These are phyloP conservation scores for Fusarium fracticaudum DNA, from an alignment of 2,329 filamentous ascomycete species.

Conservation along the genomic window DNA sequence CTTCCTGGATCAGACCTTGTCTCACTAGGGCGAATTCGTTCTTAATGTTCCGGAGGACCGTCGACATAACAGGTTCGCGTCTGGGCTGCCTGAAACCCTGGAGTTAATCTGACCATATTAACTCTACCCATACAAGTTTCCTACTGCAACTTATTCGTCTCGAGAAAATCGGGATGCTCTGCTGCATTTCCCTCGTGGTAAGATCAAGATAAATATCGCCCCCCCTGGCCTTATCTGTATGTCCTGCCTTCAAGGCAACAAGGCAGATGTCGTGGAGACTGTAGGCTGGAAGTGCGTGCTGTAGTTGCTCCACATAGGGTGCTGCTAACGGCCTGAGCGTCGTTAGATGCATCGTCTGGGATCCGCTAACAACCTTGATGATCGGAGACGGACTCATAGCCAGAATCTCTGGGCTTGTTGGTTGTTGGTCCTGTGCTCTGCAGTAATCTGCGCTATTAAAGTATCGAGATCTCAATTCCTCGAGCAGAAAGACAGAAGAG, in stretches of 20 bases:
- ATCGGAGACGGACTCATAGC: constrained; percentile 9
- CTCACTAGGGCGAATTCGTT: constrained; percentile 13
- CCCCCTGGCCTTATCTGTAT: background rate
- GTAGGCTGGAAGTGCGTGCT: constrained; percentile 23
- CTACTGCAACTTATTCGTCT: no score
- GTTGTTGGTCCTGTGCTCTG: background rate
- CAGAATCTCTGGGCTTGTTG: background rate
- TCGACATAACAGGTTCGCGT: background rate
- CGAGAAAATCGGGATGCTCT: background rate
- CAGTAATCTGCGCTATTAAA: background rate
- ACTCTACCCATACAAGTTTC: background rate
- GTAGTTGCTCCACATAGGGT: constrained; percentile 27
- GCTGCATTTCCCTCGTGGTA: background rate
- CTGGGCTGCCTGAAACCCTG: background rate
- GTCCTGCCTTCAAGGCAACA: constrained; percentile 8
- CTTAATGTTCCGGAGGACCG: background rate
- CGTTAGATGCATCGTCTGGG: constrained; percentile 21
- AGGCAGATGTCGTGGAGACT: constrained; percentile 1
- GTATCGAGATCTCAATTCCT: background rate
- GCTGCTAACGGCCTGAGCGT: constrained; percentile 34
- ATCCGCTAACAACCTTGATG: constrained; percentile 34
- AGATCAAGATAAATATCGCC: background rate
- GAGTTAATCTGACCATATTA: background rate
- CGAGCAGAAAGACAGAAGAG: background rate
- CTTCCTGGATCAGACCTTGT: background rate